Evolutionary conservation across 495 filamentous ascomycete species (phyloP), one percentile per base, ranked within the genome.

Genomic region (Tetracladium marchalianum): DNA sequence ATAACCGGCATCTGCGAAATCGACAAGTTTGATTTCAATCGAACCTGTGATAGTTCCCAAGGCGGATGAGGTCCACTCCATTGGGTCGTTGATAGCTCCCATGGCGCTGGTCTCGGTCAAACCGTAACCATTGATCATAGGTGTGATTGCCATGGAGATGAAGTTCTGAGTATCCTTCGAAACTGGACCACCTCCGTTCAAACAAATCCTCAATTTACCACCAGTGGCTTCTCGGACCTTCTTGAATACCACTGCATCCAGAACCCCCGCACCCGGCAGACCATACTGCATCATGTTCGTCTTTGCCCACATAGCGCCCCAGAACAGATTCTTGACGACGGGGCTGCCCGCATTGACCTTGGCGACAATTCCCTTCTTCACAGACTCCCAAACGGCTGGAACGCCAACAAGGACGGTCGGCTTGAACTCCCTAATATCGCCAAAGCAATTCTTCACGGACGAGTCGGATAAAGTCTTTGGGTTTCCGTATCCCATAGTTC

Each of bases 401-500:
- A 98, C 92, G 60, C 92, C 92, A 39, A 96, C 87, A 37, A 98
- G 72, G 51, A 98, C 78, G 15, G 85, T 90, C 17, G 92, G 92
- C 58, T 80, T 81, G 66, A 95, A 88, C 60, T 98, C 92, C 50
- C 82, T 79, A 57, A 98, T 97, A 62, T 98, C 92, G 49, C 92
- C 92, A 59, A 83, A 84, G 77, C 87, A 97, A 66, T 95, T 93
- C 49, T 85, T 81, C 56, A 97, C 85, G 11, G 85, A 92, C 47
- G 70, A 66, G 62, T 97, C 92, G 4, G 92, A 94, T 41, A 98
- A 71, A 1, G 92, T 98, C 59, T 85, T 85, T 7, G 88, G 85
- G 63, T 89, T 95, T 56, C 92, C 92, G 65, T 98, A 98, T 36
- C 92, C 92, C 88, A 98, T 96, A 35, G 84, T 88, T 34, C 86